Evolutionary conservation across 352 stramenopile genomes (phyloP).

Genomic region (Phytophthora sojae): DNA sequence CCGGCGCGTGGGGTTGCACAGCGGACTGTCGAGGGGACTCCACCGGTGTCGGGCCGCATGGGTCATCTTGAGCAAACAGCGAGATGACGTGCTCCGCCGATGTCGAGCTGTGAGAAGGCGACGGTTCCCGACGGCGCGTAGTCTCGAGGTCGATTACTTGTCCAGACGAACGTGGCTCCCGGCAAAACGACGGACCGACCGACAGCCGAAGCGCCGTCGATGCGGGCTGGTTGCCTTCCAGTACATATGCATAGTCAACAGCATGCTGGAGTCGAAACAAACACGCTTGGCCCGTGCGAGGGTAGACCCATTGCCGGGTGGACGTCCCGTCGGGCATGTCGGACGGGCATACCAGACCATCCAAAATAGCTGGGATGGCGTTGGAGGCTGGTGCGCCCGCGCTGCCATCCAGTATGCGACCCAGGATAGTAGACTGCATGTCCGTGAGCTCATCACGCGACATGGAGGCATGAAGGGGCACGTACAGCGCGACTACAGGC

Average conservation of each 20-base stretch:
- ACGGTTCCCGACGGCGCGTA: neutral
- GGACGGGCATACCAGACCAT: neutral
- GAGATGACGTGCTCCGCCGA: neutral
- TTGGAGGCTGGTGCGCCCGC: neutral
- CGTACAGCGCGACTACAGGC: constrained; percentile 8
- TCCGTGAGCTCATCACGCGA: neutral
- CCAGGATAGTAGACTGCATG: neutral
- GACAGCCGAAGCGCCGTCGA: neutral
- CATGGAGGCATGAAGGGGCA: neutral
- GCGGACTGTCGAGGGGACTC: too few species aligned
- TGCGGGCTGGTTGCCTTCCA: constrained; percentile 9
- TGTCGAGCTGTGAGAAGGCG: neutral
- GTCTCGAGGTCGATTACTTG: neutral
- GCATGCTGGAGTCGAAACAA: constrained; percentile 9
- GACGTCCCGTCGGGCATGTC: neutral
- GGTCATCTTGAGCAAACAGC: too few species aligned
- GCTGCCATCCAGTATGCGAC: neutral
- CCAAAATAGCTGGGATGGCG: constrained; percentile 7
- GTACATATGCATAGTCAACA: constrained; percentile 16
- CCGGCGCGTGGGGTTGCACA: too few species aligned
- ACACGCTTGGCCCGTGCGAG: constrained; percentile 4
- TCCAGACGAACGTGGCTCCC: neutral
- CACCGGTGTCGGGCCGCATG: too few species aligned
- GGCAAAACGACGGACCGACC: constrained; percentile 5
- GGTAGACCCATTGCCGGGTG: constrained; percentile 2